Conservation (phyloP, 306 rosid species). For the Dalbergia cultrata region DNA sequence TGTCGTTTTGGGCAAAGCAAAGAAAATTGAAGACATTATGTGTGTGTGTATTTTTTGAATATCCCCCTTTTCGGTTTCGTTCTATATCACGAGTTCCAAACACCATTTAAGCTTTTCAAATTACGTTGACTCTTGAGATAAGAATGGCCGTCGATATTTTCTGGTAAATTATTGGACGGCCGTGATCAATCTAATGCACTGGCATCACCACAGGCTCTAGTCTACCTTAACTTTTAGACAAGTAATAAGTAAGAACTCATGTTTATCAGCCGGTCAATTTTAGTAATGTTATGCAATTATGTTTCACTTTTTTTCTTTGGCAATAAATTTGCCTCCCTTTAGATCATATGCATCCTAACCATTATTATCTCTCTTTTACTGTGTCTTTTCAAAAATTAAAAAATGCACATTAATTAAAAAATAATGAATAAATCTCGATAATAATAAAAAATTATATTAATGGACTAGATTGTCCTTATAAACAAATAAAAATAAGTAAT, state of each 20-base stretch:
- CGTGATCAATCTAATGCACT: not conserved
- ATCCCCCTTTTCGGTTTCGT: not conserved
- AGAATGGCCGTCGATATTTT: conserved; percentile 34
- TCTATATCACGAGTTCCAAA: too few species aligned
- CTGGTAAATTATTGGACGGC: not conserved
- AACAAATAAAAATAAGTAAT: too few species aligned
- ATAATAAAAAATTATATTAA: too few species aligned
- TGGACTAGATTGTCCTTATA: too few species aligned
- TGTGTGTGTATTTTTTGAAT: conserved; percentile 46
- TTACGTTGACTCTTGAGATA: conserved; percentile 48
- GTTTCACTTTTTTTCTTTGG: not conserved
- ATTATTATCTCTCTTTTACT: too few species aligned
- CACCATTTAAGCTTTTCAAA: not conserved
- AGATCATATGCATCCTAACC: not conserved
- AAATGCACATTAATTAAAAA: too few species aligned
- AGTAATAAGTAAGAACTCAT: not conserved
- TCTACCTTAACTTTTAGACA: not conserved
- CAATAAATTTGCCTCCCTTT: not conserved
- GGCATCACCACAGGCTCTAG: not conserved
- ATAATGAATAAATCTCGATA: too few species aligned
- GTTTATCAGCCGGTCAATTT: not conserved
- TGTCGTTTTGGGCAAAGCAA: conserved; percentile 45
- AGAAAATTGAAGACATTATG: not conserved
- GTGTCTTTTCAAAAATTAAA: too few species aligned
- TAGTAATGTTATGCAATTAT: not conserved